phyloP scores from a whole-genome alignment of 352 stramenopile species.

The Aphanomyces astaci region DNA sequence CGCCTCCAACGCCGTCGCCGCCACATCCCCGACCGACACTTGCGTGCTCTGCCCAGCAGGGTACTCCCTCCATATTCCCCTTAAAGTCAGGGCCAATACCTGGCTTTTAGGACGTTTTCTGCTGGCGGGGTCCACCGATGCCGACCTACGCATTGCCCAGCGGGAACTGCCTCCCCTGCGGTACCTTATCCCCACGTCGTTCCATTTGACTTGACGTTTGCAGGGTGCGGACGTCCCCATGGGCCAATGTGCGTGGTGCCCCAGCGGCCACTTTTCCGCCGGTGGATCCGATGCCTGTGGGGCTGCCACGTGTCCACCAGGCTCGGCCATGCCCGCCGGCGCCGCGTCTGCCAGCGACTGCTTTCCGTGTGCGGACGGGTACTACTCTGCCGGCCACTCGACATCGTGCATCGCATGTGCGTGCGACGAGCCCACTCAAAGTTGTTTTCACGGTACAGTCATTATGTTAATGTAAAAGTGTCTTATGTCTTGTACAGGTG shows the following conservation, averaged over 20 bases:
- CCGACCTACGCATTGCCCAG: background rate
- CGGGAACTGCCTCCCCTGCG: background rate
- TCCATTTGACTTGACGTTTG: background rate
- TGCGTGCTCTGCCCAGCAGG: constrained; percentile 23
- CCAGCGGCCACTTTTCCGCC: background rate
- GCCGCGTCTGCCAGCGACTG: constrained; percentile 27
- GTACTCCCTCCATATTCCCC: background rate
- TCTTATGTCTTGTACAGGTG: background rate
- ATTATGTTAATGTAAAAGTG: background rate
- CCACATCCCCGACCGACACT: constrained; percentile 28
- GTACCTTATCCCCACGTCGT: background rate
- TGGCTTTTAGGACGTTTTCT: background rate
- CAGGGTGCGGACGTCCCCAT: constrained; percentile 15
- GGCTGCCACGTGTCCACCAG: constrained; percentile 19
- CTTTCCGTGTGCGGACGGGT: constrained; percentile 29
- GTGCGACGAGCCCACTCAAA: constrained; percentile 22
- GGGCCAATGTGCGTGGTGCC: background rate
- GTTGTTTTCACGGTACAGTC: background rate
- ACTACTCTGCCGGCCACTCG: constrained; percentile 32
- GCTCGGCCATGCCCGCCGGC: constrained; percentile 31
- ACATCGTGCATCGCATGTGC: constrained; percentile 31
- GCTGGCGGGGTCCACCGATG: constrained; percentile 9
- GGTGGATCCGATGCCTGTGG: background rate
- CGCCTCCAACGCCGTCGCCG: constrained; percentile 25
- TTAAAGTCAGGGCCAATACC: background rate